These are phyloP conservation scores for Aphanomyces invadans DNA, from an alignment of 352 stramenopile species.

Conservation along the genomic window DNA sequence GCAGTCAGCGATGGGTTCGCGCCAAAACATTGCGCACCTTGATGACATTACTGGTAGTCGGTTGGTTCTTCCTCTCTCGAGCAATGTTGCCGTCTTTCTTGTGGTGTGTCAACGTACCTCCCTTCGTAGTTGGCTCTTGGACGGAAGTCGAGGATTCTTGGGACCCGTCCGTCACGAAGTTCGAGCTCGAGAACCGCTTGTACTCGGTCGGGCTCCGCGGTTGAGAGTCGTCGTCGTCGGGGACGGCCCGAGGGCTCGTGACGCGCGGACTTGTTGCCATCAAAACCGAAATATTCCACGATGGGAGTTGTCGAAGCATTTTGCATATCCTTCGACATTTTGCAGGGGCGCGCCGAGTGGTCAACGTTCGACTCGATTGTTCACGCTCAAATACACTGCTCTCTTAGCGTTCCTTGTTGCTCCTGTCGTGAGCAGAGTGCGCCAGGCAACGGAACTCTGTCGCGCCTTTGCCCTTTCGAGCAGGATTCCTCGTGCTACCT, in stretches of 20 bases:
- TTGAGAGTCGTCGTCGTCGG: background rate
- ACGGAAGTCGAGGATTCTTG: background rate
- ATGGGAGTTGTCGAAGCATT: background rate
- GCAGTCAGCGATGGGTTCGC: background rate
- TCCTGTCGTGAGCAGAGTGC: no score
- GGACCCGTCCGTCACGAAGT: background rate
- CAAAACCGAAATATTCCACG: background rate
- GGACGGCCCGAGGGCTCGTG: background rate
- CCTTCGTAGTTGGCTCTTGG: background rate
- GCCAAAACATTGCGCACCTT: background rate
- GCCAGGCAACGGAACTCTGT: no score
- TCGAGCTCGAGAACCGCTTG: slow-evolving; percentile 10
- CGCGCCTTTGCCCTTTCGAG: no score
- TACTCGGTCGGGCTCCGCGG: background rate
- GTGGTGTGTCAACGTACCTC: background rate
- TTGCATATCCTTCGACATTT: background rate
- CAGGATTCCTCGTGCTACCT: no score
- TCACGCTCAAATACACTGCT: no score
- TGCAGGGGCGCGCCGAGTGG: background rate
- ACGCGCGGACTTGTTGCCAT: background rate
- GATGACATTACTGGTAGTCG: background rate
- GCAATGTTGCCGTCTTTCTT: background rate
- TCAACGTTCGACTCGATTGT: background rate
- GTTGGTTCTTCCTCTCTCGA: background rate
- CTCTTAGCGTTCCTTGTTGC: no score